These are phyloP conservation scores for Wallacemonas sp. DNA, from an alignment of 208 protist genomes.

Conservation along the genomic window DNA sequence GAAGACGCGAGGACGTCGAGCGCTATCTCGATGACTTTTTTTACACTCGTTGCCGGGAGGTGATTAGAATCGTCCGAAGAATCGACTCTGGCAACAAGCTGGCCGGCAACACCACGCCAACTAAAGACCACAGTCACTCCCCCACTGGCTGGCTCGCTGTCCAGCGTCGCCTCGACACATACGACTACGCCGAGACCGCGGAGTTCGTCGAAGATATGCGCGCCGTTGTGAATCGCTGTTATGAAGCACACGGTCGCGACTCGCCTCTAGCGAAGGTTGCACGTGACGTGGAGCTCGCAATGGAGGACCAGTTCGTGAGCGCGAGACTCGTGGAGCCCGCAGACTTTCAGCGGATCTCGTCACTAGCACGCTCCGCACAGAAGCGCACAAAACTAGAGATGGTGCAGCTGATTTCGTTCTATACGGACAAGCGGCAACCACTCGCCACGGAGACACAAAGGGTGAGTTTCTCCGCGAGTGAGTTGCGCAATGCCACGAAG, in stretches of 20 bases:
- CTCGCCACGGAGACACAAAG: background rate
- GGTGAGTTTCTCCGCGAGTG: background rate
- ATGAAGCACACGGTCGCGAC: constrained; percentile 61
- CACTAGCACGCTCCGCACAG: background rate
- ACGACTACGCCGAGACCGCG: constrained; percentile 46
- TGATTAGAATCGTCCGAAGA: constrained; percentile 10
- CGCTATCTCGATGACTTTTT: constrained; percentile 56
- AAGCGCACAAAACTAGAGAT: background rate
- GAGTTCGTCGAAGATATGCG: constrained; percentile 86
- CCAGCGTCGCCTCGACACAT: constrained; percentile 32
- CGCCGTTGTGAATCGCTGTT: constrained; percentile 78
- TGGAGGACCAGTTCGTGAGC: constrained; percentile 83
- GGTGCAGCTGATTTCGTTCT: background rate
- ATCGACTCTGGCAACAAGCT: background rate
- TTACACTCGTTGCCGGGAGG: constrained; percentile 51
- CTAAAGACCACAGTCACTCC: background rate
- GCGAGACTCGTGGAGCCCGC: constrained; percentile 48
- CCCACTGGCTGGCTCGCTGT: background rate
- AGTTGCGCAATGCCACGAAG: constrained; percentile 39
- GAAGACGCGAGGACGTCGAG: constrained; percentile 48
- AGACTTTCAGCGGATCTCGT: constrained; percentile 12
- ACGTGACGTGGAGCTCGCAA: constrained; percentile 57
- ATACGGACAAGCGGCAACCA: background rate
- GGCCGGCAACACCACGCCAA: background rate
- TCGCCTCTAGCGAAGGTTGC: constrained; percentile 42